Conservation (phyloP, 2,329 filamentous ascomycete genomes). For the Hysterium pulicare region DNA sequence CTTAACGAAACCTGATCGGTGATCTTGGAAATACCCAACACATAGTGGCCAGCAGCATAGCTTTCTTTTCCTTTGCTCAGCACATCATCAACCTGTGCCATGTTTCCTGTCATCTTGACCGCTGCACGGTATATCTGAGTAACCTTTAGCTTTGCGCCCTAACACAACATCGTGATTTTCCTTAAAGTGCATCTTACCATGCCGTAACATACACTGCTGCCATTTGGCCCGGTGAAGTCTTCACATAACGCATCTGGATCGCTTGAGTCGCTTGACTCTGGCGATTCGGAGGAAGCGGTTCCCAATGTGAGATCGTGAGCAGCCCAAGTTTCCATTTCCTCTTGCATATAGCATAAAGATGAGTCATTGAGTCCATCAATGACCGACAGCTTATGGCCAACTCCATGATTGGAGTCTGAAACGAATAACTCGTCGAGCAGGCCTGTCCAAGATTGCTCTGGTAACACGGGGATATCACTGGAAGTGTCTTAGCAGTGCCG, state of each 20-base stretch:
- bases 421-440: slow-evolving; percentile 11
- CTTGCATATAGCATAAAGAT: slow-evolving; percentile 9
- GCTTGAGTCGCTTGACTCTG: slow-evolving; percentile 2
- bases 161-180: background rate
- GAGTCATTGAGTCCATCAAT: slow-evolving; percentile 3
- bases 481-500: background rate
- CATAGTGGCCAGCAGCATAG: slow-evolving; percentile 14
- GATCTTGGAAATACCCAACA: slow-evolving; percentile 10
- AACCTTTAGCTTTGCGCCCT: background rate
- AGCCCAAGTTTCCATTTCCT: slow-evolving; percentile 18
- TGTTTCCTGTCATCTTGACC: slow-evolving; percentile 21
- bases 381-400: background rate
- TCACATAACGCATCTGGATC: too few relatives aligned
- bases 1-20: slow-evolving; percentile 13
- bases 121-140: slow-evolving; percentile 15
- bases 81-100: slow-evolving; percentile 17
- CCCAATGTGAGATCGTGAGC: too few relatives aligned
- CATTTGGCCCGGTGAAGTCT: background rate
- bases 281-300: too few relatives aligned
- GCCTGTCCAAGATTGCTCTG: slow-evolving; percentile 14
- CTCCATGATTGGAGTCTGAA: slow-evolving; percentile 1
- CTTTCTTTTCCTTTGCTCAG: slow-evolving; percentile 7
- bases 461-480: slow-evolving; percentile 11
- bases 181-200: slow-evolving; percentile 13
- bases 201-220: slow-evolving; percentile 20